Percentiles rank a stretch among this genome's conserved stretches.
These are phyloP conservation scores for Barnettozyma pratensis DNA, from an alignment of 805 yeast species.

Conservation along the genomic window DNA sequence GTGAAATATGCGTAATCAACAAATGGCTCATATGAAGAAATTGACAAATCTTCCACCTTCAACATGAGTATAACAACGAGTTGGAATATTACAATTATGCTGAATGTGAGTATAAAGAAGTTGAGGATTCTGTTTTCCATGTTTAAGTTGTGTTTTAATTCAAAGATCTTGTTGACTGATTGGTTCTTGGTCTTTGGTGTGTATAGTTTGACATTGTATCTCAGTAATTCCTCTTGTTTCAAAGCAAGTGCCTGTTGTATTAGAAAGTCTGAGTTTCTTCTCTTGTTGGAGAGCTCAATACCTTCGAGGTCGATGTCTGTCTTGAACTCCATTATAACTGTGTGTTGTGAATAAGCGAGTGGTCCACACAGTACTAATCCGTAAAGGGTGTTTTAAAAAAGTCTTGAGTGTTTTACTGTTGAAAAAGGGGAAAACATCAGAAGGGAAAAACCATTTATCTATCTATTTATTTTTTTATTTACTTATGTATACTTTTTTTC, in stretches of 20 bases:
- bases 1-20: background rate
- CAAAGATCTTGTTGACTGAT: background rate
- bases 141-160: background rate
- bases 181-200: background rate
- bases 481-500: no score
- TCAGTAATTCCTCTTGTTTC: background rate
- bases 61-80: background rate
- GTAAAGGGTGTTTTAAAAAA: no score
- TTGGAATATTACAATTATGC: background rate
- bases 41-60: background rate
- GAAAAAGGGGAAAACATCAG: no score
- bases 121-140: constrained; percentile 4
- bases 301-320: background rate
- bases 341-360: background rate
- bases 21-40: background rate
- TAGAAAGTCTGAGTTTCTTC: constrained; percentile 5
- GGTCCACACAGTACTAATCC: no score
- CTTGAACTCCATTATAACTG: background rate
- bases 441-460: no score
- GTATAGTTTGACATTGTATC: background rate
- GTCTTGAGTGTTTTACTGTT: no score
- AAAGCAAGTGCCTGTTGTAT: background rate
- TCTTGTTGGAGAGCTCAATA: background rate
- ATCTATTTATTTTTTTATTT: no score
- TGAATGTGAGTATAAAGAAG: background rate